Percentiles rank a stretch among this genome's conserved stretches.
Evolutionary conservation across 345 rosid species (phyloP).

Genomic region (Rhodomyrtus tomentosa): DNA sequence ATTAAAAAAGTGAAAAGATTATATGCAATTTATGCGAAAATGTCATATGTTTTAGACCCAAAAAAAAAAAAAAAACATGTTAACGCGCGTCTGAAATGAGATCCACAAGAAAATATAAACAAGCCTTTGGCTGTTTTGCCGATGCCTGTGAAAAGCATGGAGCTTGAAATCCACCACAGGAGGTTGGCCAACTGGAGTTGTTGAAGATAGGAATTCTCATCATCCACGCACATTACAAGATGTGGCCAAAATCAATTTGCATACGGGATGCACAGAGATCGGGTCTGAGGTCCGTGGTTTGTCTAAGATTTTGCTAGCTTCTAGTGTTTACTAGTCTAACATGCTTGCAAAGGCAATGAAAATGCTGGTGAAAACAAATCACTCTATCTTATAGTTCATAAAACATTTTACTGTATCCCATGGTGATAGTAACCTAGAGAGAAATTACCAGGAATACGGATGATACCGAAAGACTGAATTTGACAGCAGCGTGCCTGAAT

Average conservation of each 20-base stretch:
- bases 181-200: background rate
- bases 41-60: too few relatives aligned
- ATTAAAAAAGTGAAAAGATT: too few relatives aligned
- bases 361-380: background rate
- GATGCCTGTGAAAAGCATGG: background rate
- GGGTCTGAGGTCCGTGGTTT: too few relatives aligned
- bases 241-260: background rate
- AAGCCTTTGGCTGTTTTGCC: background rate
- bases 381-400: background rate
- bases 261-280: background rate
- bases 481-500: background rate
- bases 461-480: background rate
- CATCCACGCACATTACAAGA: background rate
- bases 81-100: background rate
- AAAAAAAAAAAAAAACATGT: too few relatives aligned
- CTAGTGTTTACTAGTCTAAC: background rate
- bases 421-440: background rate
- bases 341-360: background rate
- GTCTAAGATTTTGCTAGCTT: background rate
- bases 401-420: background rate
- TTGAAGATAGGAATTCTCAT: background rate
- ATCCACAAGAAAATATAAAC: background rate
- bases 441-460: background rate
- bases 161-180: rapidly evolving
- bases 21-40: too few relatives aligned